These are phyloP conservation scores for Claviceps fusiformis DNA, from an alignment of 2,329 filamentous ascomycete species.

Conservation along the genomic window DNA sequence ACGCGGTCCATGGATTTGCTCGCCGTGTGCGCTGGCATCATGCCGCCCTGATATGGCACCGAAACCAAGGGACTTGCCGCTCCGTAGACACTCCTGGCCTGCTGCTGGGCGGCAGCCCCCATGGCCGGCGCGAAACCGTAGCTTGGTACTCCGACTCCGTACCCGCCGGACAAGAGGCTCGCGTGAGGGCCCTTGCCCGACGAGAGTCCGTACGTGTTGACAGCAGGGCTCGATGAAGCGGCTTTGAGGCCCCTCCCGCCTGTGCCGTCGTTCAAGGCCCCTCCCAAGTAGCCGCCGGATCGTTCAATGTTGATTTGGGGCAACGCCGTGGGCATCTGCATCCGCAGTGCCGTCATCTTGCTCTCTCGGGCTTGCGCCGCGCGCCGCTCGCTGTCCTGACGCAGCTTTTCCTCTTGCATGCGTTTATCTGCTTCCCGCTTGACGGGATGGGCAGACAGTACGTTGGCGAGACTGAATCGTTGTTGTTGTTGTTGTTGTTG, in stretches of 20 bases:
- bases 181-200: conserved; percentile 11
- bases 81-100: conserved; percentile 10
- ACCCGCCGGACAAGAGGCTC: conserved; percentile 11
- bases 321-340: conserved; percentile 34
- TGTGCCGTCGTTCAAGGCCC: conserved; percentile 40
- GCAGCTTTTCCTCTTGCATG: conserved; percentile 27
- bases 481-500: conserved; percentile 19
- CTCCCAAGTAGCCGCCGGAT: conserved; percentile 35
- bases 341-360: conserved; percentile 34
- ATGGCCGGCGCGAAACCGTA: not conserved
- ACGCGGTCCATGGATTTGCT: conserved; percentile 21
- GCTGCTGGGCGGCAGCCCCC: conserved; percentile 5
- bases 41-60: conserved; percentile 7
- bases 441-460: conserved; percentile 32
- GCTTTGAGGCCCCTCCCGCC: conserved; percentile 23
- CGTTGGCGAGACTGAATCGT: conserved; percentile 47
- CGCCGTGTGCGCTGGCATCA: conserved; percentile 5
- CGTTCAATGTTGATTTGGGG: conserved; percentile 17
- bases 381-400: conserved; percentile 27
- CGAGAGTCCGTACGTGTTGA: conserved; percentile 14
- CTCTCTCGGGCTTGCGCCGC: conserved; percentile 29
- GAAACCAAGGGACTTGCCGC: conserved; percentile 11
- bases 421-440: conserved; percentile 25
- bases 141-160: conserved; percentile 15
- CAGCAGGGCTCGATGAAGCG: conserved; percentile 14